Base-by-base conservation (phyloP, 768 basidiomycete species). In the Ephemerocybe angulata region DNA sequence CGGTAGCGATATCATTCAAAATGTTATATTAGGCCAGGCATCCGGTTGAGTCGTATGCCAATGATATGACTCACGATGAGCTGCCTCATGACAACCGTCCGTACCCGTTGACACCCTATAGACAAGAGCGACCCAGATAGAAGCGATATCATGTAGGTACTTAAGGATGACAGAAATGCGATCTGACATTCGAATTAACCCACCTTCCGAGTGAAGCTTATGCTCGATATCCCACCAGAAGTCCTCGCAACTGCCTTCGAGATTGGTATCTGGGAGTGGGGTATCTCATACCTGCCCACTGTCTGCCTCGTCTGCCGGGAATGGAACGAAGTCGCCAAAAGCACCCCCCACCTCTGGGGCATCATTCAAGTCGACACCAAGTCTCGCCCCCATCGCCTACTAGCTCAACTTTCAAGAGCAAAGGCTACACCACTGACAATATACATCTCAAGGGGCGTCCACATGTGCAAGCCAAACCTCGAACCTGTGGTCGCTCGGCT, bases 271-370 rank as follows among this genome's bases (percentile, higher is more conserved):
- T 57, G 67, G 21, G 58, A 61, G 21, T 67, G 64, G 58, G 69
- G 65, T 30, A 62, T 67, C 47, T 57, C 54, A 5, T 67, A 64
- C 52, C 62, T 71, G 15, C 62, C 63, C 2, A 62, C 67, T 1
- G 50, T 69, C 4, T 63, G 67, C 27, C 57, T 62, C n/a, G 69
- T 70, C 19, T 70, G 65, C 55, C 58, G 52, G 7, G 28, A 44
- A 21, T 73, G 69, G 62, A 58, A 65, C 53, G 58, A 63, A 38
- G 58, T 69, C 30, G 52, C 69, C 35, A 42, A 54, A 1, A 62
- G 59, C 38, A 70, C 67, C 0, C 70, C 70, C n/a, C 64, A 64
- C 4, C 61, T 73, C 5, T 71, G 68, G 69, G 70, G 70, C 1
- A 69, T 71, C 37, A 53, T 72, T 22, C 46, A 57, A 10, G 24